Evolutionary conservation across 805 yeast species (phyloP), one percentile per base, ranked within the genome.

Genomic region (Metschnikowia continentalis): DNA sequence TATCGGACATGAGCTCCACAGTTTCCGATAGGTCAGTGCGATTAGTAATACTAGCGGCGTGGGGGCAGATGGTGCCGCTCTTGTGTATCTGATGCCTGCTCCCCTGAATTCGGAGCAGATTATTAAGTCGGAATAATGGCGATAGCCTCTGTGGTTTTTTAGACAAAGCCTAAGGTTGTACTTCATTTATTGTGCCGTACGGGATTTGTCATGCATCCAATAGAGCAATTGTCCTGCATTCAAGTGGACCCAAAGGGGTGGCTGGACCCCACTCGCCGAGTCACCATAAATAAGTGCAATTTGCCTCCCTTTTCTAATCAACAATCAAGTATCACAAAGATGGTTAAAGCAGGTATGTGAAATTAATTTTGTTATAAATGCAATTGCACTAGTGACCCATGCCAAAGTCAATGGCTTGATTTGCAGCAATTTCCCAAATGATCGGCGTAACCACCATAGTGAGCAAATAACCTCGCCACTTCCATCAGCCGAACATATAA

Each of bases 341-440:
- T 81, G 84, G 84, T 81, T 58, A 80, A 80, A 72, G 85, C 85
- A 66, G 83, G 84, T 80, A 78, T 60, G 84, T 79, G 50, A 4
- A 14, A 11, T 17, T 7, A 22, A 26, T 15, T 33, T n/a, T 23
- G 30, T 32, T 7, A 3, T 14, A n/a, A n/a, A 8, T 23, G 5
- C 13, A 8, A 39, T n/a, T 23, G 32, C 17, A 39, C 13, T 14
- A 22, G 2, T n/a, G 7, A 14, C 19, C n/a, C 32, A 4, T 10
- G 42, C 20, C 4, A 7, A 23, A 20, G 19, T 7, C 17, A 22
- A 35, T 37, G 22, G 33, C 42, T 10, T 32, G 14, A 19, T 22
- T 46, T 52, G 46, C 54, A 32, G 37, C 47, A 35, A 44, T 35
- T 26, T 20, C 6, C 33, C 14, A 19, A 10, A 30, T 20, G 32